phyloP scores from a whole-genome alignment of 768 basidiomycete genomes.

The Lentinula aciculospora region DNA sequence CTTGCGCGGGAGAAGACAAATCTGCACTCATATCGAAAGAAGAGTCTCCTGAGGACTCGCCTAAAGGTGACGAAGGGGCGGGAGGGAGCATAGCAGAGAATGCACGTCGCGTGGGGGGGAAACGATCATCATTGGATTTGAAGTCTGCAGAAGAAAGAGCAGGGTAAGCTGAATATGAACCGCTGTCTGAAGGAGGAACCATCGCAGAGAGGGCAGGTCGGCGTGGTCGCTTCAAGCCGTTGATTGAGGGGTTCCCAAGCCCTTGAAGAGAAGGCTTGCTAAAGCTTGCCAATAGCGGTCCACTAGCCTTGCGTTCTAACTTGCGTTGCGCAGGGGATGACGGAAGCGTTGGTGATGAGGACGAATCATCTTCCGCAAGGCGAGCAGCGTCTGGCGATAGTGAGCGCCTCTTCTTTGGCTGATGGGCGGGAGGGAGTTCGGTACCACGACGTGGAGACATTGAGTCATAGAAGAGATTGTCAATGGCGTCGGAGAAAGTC shows the following conservation, averaged over 20 bases:
- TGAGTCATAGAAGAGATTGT: constrained; percentile 54
- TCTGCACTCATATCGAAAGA: constrained; percentile 62
- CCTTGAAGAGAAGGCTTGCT: constrained; percentile 47
- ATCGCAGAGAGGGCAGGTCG: constrained; percentile 65
- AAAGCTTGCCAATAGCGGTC: constrained; percentile 43
- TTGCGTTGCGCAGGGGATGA: constrained; percentile 48
- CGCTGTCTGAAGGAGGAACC: constrained; percentile 39
- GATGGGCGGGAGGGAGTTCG: constrained; percentile 36
- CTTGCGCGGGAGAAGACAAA: constrained; percentile 77
- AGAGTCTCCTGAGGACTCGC: constrained; percentile 40
- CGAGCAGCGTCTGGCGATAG: constrained; percentile 45
- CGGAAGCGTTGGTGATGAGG: constrained; percentile 44
- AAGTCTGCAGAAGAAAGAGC: constrained; percentile 24
- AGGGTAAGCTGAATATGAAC: constrained; percentile 38
- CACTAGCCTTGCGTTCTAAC: constrained; percentile 40
- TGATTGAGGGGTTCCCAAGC: constrained; percentile 49
- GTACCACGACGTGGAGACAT: constrained; percentile 45
- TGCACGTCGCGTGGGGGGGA: constrained; percentile 59
- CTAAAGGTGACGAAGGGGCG: constrained; percentile 49
- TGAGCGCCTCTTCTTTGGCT: constrained; percentile 53
- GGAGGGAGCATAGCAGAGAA: constrained; percentile 72
- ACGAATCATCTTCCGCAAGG: constrained; percentile 29
- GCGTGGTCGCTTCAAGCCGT: constrained; percentile 52
- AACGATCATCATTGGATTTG: constrained; percentile 15
- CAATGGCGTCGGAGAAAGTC: constrained; percentile 29